Percentiles rank a stretch among this genome's conserved stretches.
Evolutionary conservation across 768 basidiomycete species (phyloP).

Genomic region (Naganishia vishniacii): DNA sequence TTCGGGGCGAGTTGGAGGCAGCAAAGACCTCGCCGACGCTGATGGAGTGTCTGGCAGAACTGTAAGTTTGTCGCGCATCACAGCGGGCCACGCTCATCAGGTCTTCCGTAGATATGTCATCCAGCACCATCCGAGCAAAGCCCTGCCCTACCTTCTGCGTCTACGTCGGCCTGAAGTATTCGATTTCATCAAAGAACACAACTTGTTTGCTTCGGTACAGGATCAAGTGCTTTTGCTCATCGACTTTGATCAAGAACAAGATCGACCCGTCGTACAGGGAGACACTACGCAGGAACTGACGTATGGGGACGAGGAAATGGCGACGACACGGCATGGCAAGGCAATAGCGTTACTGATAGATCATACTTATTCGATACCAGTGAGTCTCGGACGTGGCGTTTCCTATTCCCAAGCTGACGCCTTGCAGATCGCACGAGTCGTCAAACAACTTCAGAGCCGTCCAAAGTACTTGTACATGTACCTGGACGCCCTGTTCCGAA

Average conservation of each 20-base stretch:
- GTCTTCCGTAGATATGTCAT: slow-evolving; percentile 60
- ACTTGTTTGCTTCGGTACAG: slow-evolving; percentile 88
- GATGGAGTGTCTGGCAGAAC: slow-evolving; percentile 91
- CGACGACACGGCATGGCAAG: slow-evolving; percentile 55
- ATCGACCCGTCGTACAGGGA: slow-evolving; percentile 18
- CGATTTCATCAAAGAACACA: slow-evolving; percentile 85
- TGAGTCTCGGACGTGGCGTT: slow-evolving; percentile 48
- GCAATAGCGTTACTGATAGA: slow-evolving; percentile 84
- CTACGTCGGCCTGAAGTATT: slow-evolving; percentile 84
- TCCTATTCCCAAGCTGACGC: slow-evolving; percentile 10
- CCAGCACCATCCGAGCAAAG: slow-evolving; percentile 90
- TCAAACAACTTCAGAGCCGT: slow-evolving; percentile 70
- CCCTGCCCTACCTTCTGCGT: slow-evolving; percentile 80
- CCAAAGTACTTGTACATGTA: slow-evolving; percentile 86
- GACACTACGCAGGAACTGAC: background rate
- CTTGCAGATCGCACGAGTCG: slow-evolving; percentile 72
- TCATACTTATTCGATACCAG: slow-evolving; percentile 93
- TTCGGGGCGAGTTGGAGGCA: slow-evolving; percentile 71
- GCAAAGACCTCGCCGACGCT: slow-evolving; percentile 58
- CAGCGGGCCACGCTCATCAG: background rate
- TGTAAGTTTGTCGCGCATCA: slow-evolving; percentile 54
- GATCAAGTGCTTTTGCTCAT: slow-evolving; percentile 88
- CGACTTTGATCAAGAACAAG: slow-evolving; percentile 86
- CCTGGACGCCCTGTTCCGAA: slow-evolving; percentile 79
- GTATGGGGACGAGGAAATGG: background rate